Evolutionary conservation across 768 basidiomycete genomes (phyloP), one percentile per base, ranked within the genome.

Genomic region (Hygrocybe coccinea): DNA sequence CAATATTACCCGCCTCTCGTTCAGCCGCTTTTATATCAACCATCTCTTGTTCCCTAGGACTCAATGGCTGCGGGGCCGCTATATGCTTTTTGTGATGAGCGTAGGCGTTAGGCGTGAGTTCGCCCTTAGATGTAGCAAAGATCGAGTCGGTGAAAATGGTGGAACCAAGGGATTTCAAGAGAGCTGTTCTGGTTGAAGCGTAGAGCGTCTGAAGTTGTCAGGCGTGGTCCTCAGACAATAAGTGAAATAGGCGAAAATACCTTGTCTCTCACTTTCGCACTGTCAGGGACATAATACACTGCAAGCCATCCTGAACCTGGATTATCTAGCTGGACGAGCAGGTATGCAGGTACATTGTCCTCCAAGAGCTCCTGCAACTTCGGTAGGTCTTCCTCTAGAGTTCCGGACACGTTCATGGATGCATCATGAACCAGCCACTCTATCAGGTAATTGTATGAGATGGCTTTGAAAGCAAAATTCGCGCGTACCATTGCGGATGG

Each of bases 271-370:
- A 94, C 80, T 71, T 79, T 85, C 24, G 92, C 88, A 17, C 77
- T 66, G 58, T 95, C 92, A 1, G 92, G 92, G 5, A 94, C 89
- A 65, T 91, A 95, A 64, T 75, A 85, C 56, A 92, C 78, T 6
- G 79, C 76, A 35, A 89, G 73, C 91, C 91, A 94, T 59, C 85
- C 80, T 1, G 79, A 63, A 0, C 76, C 74, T 2, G 85, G 76
- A 17, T 76, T 70, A 60, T 89, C 88, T 35, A 83, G 67, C 53
- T 82, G 81, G 9, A 78, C 81, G 19, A 93, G 81, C 43, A 92
- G 70, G 70, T 91, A 93, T n/a, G 89, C 84, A 21, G 91, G 89
- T 1, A 71, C 65, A 54, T 80, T 70, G 25, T 85, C 80, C 33
- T 85, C 75, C 0, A 91, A 72, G 37, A 87, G 60, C 25, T 70